Base-by-base conservation (phyloP, 2,329 filamentous ascomycete species). In the Epichloe amarillans region DNA sequence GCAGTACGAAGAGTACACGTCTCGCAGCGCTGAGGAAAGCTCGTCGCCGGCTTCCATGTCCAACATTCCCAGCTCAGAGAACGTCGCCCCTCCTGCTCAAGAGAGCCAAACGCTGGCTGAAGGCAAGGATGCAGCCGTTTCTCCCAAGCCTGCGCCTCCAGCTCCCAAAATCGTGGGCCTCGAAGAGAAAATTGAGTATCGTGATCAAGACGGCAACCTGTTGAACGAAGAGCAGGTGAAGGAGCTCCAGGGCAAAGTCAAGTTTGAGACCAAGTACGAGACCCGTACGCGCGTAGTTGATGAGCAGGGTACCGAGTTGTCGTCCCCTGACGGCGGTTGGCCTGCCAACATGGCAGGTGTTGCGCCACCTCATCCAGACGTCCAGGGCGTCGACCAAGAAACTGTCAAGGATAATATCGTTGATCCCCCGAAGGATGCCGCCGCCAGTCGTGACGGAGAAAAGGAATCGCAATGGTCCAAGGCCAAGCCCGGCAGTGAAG, bases 211-310 rank as follows among this genome's bases (percentile, higher is more conserved):
- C 59, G 93, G 93, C 57, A 96, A 96, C 62, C 66, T 97, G 35
- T 78, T 98, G 35, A 74, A 91, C 62, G 81, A 85, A 50, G 86
- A 89, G 62, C 80, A 95, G 64, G 89, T 98, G 53, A 80, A 85
- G 61, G 80, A 79, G 19, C 79, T 98, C 35, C 80, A 91, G 66
- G 93, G 91, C 61, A 94, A 95, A 69, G 90, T 97, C 53, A 88
- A 88, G 61, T 96, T 98, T 71, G 83, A 94, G 71, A 97, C 93
- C 12, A 85, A 84, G 58, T 96, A 96, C 65, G 91, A 97, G 74
- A 96, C 91, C n/a, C 80, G 86, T 56, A 96, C 89, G 8, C 83
- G 88, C 52, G 69, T 97, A 51, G 75, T 95, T 40, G 88, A 95
- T 66, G 79, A 79, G 49, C 66, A 81, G 42, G 93, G 90, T 53